These are phyloP conservation scores for Fusarium metavorans DNA, from an alignment of 2,329 filamentous ascomycete genomes.

Conservation along the genomic window DNA sequence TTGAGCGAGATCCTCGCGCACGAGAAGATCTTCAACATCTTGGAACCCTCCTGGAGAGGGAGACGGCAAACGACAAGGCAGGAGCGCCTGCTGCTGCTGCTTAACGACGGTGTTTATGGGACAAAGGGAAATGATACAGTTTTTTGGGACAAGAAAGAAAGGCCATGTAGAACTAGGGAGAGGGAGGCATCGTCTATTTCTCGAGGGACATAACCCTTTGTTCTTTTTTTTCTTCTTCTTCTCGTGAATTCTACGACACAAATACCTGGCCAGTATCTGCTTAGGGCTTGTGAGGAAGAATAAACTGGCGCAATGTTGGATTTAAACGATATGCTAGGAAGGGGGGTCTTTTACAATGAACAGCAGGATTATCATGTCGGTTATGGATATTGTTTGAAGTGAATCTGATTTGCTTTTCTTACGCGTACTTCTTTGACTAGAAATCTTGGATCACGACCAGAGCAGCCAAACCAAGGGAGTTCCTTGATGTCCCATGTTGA, in stretches of 20 bases:
- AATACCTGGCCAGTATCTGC: not conserved
- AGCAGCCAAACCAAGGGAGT: not conserved
- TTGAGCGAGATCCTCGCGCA: conserved; percentile 74
- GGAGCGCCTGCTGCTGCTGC: conserved; percentile 13
- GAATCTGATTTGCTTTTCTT: not conserved
- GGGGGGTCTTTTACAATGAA: not conserved
- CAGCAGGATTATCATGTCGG: not conserved
- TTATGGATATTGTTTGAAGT: not conserved
- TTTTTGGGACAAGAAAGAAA: conserved; percentile 4
- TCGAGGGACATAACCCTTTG: not conserved
- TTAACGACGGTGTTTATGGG: conserved; percentile 12
- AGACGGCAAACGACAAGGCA: conserved; percentile 48
- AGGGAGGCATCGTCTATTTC: conserved; percentile 4
- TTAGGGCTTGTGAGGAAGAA: conserved; percentile 3
- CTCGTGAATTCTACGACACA: not conserved
- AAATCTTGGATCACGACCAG: too few species aligned
- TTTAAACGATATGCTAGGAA: conserved; percentile 17
- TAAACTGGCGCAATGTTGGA: conserved; percentile 20
- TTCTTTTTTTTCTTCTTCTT: not conserved
- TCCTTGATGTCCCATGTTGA: not conserved
- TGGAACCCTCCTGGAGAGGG: conserved; percentile 65
- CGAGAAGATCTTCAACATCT: conserved; percentile 71
- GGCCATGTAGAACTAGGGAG: conserved; percentile 20
- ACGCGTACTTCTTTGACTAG: not conserved
- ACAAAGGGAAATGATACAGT: conserved; percentile 1